Evolutionary conservation across 306 rosid species (phyloP).

Genomic region (Amphicarpaea edgeworthii): DNA sequence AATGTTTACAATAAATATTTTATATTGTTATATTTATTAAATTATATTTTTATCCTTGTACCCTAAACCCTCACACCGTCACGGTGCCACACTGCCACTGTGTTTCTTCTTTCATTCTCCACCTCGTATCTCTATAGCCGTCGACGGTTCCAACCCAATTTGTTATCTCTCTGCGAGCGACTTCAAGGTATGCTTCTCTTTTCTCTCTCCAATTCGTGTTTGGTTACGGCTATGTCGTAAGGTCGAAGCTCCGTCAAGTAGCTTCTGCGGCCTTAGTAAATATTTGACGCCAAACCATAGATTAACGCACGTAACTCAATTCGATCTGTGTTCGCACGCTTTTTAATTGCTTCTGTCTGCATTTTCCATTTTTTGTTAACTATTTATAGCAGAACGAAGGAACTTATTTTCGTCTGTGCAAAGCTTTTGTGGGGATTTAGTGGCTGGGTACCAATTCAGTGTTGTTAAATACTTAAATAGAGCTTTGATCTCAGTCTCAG

Average conservation of each 20-base stretch:
- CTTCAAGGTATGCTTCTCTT: neutral
- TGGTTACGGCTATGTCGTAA: too few species aligned
- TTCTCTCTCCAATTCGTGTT: too few species aligned
- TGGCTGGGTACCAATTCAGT: neutral
- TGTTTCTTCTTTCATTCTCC: neutral
- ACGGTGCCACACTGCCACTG: neutral
- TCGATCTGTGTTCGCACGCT: neutral
- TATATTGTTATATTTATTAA: neutral
- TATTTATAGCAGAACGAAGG: neutral
- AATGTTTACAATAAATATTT: neutral
- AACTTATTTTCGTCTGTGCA: neutral
- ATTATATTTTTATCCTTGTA: neutral
- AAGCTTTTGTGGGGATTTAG: neutral
- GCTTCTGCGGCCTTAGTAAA: neutral
- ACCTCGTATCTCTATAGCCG: neutral
- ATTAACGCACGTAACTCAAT: too few species aligned
- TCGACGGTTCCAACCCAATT: neutral
- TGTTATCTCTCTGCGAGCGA: slow-evolving; percentile 2
- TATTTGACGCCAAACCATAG: neutral
- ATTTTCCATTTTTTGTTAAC: neutral
- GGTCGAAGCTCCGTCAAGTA: neutral
- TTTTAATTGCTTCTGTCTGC: neutral
- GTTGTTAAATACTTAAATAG: neutral
- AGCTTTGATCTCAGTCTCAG: neutral
- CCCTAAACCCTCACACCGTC: neutral